Percentiles rank a stretch among this genome's conserved stretches.
Evolutionary conservation across 2,329 filamentous ascomycete species (phyloP).

Genomic region (Sclerotinia subarctica): DNA sequence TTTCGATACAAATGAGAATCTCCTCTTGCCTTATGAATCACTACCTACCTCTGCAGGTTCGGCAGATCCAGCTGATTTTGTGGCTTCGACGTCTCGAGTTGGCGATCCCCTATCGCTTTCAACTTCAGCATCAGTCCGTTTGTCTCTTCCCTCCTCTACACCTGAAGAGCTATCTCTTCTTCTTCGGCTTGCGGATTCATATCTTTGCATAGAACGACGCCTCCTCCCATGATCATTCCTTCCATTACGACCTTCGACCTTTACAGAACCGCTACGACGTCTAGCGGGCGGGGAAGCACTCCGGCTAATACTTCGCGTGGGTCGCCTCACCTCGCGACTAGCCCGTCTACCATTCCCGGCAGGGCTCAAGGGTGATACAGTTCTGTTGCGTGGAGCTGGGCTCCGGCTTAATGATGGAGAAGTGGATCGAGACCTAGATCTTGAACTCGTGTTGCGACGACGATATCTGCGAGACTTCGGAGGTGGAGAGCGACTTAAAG

Average conservation of each 20-base stretch:
- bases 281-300: slow-evolving; percentile 37
- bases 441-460: slow-evolving; percentile 32
- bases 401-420: slow-evolving; percentile 34
- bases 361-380: slow-evolving; percentile 28
- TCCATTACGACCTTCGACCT: slow-evolving; percentile 31
- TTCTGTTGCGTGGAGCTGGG: slow-evolving; percentile 26
- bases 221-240: slow-evolving; percentile 36
- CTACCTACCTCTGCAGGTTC: slow-evolving; percentile 45
- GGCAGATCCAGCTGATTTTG: slow-evolving; percentile 27
- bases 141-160: slow-evolving; percentile 47
- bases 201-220: slow-evolving; percentile 39
- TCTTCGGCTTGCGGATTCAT: slow-evolving; percentile 41
- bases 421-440: slow-evolving; percentile 36
- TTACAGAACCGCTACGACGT: slow-evolving; percentile 29
- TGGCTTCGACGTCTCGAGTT: slow-evolving; percentile 28
- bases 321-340: slow-evolving; percentile 36
- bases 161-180: slow-evolving; percentile 50
- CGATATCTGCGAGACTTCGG: slow-evolving; percentile 34
- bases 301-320: slow-evolving; percentile 39
- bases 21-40: slow-evolving; percentile 34
- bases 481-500: slow-evolving; percentile 35
- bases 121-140: slow-evolving; percentile 56
- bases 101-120: slow-evolving; percentile 42
- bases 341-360: slow-evolving; percentile 27
- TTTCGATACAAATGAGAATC: slow-evolving; percentile 26